phyloP scores from a whole-genome alignment of 148 eudicot species.

The Drosera capensis region DNA sequence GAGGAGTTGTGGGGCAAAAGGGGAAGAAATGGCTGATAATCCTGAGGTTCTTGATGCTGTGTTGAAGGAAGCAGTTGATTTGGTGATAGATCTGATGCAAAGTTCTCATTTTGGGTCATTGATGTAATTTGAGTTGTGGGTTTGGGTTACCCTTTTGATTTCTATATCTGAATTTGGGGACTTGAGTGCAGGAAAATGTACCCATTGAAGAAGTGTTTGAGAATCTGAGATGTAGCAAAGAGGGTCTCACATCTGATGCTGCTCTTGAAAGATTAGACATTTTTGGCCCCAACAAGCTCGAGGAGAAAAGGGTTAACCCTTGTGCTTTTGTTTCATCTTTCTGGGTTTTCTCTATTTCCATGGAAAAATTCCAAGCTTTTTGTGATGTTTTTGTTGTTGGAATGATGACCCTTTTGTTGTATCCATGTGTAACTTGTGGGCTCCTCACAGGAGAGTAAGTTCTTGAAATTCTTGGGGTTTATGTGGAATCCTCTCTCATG shows the following conservation, averaged over 20 bases:
- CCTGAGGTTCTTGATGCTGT: slow-evolving; percentile 87
- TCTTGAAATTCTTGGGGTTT: slow-evolving; percentile 94
- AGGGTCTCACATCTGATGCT: slow-evolving; percentile 31
- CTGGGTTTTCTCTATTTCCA: neutral
- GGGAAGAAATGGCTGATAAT: slow-evolving; percentile 32
- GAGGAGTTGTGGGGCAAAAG: slow-evolving; percentile 4
- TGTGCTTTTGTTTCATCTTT: neutral
- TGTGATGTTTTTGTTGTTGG: neutral
- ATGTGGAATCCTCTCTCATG: slow-evolving; percentile 99
- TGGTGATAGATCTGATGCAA: slow-evolving; percentile 70
- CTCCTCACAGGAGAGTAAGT: slow-evolving; percentile 74
- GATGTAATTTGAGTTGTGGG: slow-evolving; percentile 5
- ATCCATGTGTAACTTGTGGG: slow-evolving; percentile 6
- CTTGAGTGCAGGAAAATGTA: slow-evolving; percentile 34
- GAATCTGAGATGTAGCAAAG: slow-evolving; percentile 46
- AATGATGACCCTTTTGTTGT: neutral
- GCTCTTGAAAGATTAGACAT: slow-evolving; percentile 42
- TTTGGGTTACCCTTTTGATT: neutral
- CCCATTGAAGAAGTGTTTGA: slow-evolving; percentile 61
- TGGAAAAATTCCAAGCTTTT: neutral
- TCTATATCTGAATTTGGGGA: neutral
- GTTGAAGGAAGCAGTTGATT: slow-evolving; percentile 89
- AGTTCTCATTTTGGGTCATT: neutral
- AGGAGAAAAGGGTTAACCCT: slow-evolving; percentile 36
- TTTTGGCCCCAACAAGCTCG: slow-evolving; percentile 53